phyloP scores from a whole-genome alignment of 805 yeast species.

The Metschnikowia kunwiensis region DNA sequence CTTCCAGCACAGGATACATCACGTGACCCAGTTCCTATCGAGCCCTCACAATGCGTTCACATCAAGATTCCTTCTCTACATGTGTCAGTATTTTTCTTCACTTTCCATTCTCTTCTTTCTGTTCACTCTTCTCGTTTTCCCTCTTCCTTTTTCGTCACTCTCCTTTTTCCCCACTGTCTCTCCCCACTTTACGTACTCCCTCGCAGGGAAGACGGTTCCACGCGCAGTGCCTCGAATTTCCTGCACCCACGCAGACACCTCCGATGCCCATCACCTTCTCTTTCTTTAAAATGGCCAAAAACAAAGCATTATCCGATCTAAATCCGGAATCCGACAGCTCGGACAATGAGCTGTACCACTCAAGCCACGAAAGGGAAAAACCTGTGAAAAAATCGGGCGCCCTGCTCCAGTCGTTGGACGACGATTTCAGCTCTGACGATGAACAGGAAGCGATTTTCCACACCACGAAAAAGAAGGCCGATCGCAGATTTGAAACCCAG shows the following conservation, averaged over 20 bases:
- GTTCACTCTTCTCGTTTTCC: too few species aligned
- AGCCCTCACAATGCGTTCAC: too few species aligned
- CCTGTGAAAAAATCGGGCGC: not conserved
- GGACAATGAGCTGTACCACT: slow-evolving; percentile 7
- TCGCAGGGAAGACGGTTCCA: too few species aligned
- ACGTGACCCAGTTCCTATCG: too few species aligned
- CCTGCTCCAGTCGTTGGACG: slow-evolving; percentile 8
- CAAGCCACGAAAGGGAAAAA: not conserved
- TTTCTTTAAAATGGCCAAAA: slow-evolving; percentile 8
- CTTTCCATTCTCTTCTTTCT: too few species aligned
- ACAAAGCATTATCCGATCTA: slow-evolving; percentile 7
- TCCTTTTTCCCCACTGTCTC: not conserved
- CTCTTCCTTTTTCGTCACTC: too few species aligned
- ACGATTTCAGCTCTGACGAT: slow-evolving; percentile 16
- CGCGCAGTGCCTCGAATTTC: too few species aligned
- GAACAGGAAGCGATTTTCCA: slow-evolving; percentile 16
- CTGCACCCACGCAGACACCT: not conserved
- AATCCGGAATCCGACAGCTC: slow-evolving; percentile 7
- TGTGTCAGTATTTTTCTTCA: too few species aligned
- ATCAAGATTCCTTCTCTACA: too few species aligned
- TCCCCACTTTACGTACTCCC: too few species aligned
- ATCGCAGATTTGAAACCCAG: slow-evolving; percentile 3
- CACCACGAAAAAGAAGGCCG: slow-evolving; percentile 9
- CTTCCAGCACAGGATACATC: too few species aligned
- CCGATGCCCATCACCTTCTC: slow-evolving; percentile 7